Evolutionary conservation across 2,329 filamentous ascomycete genomes (phyloP).

Genomic region (Arthrobotrys sinensis): DNA sequence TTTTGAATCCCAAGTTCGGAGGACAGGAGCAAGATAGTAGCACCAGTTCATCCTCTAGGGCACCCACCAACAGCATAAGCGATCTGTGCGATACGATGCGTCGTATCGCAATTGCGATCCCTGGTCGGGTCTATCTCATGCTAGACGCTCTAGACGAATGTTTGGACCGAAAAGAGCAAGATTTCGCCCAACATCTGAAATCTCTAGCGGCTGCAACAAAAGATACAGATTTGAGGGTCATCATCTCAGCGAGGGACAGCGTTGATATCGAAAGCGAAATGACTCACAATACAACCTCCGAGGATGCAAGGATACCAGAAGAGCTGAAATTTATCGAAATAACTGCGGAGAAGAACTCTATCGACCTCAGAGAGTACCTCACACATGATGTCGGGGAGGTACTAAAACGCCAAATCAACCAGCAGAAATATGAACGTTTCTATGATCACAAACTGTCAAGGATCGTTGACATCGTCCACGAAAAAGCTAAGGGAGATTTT

Average conservation of each 20-base stretch:
- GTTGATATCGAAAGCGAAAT: constrained; percentile 31
- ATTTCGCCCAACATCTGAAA: not conserved
- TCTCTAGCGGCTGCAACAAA: not conserved
- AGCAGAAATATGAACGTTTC: not conserved
- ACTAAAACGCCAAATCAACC: constrained; percentile 9
- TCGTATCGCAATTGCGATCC: not conserved
- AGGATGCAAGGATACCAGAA: not conserved
- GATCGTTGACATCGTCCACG: constrained; percentile 9
- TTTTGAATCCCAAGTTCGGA: constrained; percentile 25
- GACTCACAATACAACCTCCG: not conserved
- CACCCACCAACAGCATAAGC: too few relatives aligned
- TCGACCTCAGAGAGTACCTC: constrained; percentile 28
- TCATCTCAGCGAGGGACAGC: constrained; percentile 33
- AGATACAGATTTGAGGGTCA: not conserved
- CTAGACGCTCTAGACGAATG: constrained; percentile 45
- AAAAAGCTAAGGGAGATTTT: constrained; percentile 36
- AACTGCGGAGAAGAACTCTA: constrained; percentile 8
- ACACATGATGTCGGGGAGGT: constrained; percentile 7
- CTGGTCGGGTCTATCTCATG: constrained; percentile 17
- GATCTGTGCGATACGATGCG: too few relatives aligned
- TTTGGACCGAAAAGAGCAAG: constrained; percentile 20
- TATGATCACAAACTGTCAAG: constrained; percentile 3
- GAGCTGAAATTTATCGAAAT: constrained; percentile 13
- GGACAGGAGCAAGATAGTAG: not conserved
- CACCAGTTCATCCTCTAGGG: not conserved